These are phyloP conservation scores for Gonapodya sp. DNA, from an alignment of 192 early-diverging fungal species.

Conservation along the genomic window DNA sequence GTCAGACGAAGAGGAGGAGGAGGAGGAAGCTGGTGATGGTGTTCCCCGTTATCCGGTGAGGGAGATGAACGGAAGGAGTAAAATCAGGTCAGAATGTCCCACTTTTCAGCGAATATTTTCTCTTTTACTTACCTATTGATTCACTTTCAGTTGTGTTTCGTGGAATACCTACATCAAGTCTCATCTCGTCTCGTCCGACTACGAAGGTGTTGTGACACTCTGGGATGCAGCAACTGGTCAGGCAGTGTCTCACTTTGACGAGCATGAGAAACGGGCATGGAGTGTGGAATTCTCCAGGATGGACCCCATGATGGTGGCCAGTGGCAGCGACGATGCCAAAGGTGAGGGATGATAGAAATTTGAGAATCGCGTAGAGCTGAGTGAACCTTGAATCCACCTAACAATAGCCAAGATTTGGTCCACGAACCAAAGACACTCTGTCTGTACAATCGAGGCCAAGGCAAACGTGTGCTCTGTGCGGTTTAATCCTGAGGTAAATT, in stretches of 20 bases:
- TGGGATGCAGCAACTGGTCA: conserved; percentile 72
- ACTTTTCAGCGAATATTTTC: no score
- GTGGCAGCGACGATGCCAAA: conserved; percentile 86
- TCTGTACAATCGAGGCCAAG: conserved; percentile 70
- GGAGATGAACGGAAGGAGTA: conserved; percentile 67
- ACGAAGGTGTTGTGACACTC: conserved; percentile 79
- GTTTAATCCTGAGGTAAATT: conserved; percentile 67
- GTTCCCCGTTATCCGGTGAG: conserved; percentile 54
- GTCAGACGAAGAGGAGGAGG: not conserved
- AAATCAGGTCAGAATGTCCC: conserved; percentile 63
- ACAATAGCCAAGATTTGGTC: conserved; percentile 80
- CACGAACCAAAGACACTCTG: conserved; percentile 56
- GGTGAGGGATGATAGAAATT: conserved; percentile 18
- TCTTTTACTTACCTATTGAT: conserved; percentile 7
- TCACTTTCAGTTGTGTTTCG: conserved; percentile 62
- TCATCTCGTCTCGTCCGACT: conserved; percentile 81
- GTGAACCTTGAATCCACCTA: no score
- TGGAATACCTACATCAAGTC: conserved; percentile 84
- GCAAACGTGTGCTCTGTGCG: conserved; percentile 91
- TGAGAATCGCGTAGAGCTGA: no score
- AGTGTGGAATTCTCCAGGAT: conserved; percentile 73
- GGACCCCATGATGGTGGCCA: conserved; percentile 71
- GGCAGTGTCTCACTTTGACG: conserved; percentile 56
- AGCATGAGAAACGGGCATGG: conserved; percentile 91
- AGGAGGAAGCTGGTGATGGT: conserved; percentile 14